These are phyloP conservation scores for Mycena vulgaris DNA, from an alignment of 768 basidiomycete genomes.

Conservation along the genomic window DNA sequence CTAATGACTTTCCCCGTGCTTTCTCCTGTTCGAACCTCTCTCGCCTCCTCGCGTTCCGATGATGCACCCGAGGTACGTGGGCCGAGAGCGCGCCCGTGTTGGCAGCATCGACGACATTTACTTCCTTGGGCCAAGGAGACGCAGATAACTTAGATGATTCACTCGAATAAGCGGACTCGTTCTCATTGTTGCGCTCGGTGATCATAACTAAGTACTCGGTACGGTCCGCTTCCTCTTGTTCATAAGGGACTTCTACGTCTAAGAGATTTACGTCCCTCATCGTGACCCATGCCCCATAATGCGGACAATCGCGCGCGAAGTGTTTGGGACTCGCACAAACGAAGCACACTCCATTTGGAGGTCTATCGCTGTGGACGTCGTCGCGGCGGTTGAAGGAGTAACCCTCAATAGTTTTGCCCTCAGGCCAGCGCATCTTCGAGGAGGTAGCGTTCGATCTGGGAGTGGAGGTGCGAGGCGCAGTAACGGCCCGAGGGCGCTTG, in stretches of 20 bases:
- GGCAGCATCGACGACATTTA: background rate
- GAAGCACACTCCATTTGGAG: constrained; percentile 30
- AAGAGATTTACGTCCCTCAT: constrained; percentile 27
- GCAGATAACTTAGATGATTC: background rate
- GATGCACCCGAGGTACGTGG: background rate
- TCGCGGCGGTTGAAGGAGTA: constrained; percentile 10
- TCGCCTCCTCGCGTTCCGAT: background rate
- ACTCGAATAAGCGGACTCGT: constrained; percentile 9
- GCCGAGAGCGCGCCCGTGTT: background rate
- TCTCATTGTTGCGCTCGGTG: background rate
- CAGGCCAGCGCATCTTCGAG: constrained; percentile 1
- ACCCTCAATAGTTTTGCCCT: constrained; percentile 21
- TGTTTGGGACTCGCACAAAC: constrained; percentile 44
- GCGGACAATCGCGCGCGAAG: constrained; percentile 39
- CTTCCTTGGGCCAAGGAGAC: background rate
- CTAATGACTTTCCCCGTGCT: no score
- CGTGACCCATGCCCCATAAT: constrained; percentile 34
- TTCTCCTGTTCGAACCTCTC: background rate
- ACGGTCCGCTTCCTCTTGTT: constrained; percentile 26
- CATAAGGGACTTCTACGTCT: constrained; percentile 1
- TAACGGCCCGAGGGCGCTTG: no score
- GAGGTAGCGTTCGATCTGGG: background rate
- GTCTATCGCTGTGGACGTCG: background rate
- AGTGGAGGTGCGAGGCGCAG: no score
- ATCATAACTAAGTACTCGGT: constrained; percentile 26